phyloP scores from a whole-genome alignment of 1,284 basidiomycete species.

The Papiliotrema fonsecae region DNA sequence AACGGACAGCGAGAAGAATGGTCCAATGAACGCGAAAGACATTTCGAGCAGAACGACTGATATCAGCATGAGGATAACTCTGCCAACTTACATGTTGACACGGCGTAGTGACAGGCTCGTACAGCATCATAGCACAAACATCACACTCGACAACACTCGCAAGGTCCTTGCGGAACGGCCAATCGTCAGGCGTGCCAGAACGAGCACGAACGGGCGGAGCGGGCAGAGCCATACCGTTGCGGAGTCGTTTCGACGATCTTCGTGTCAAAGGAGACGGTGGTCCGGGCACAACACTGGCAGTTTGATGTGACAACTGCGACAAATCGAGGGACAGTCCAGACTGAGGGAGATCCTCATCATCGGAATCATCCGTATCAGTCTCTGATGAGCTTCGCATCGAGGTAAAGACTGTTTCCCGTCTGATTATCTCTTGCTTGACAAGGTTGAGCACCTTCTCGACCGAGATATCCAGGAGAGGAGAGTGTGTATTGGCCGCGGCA shows the following conservation, averaged over 20 bases:
- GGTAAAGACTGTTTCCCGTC: background rate
- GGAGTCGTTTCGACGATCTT: background rate
- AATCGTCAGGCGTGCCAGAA: slow-evolving; percentile 1
- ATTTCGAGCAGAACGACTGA: slow-evolving; percentile 84
- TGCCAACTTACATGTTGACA: slow-evolving; percentile 75
- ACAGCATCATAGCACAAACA: slow-evolving; percentile 79
- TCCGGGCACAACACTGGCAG: no score
- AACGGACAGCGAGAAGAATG: slow-evolving; percentile 77
- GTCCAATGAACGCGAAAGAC: slow-evolving; percentile 82
- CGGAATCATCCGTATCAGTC: slow-evolving; percentile 4
- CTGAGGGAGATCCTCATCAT: background rate
- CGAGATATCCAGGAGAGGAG: slow-evolving; percentile 55
- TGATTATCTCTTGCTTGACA: slow-evolving; percentile 22
- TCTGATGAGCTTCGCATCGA: background rate
- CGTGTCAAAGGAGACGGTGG: background rate
- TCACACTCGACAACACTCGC: slow-evolving; percentile 75
- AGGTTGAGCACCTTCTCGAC: slow-evolving; percentile 57
- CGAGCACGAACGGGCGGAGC: background rate
- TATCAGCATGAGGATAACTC: slow-evolving; percentile 4
- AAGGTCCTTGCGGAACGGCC: slow-evolving; percentile 64
- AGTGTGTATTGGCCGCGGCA: slow-evolving; percentile 22
- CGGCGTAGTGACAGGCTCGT: slow-evolving; percentile 82
- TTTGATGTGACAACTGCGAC: no score
- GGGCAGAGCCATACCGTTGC: background rate
- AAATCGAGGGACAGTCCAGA: background rate